Evolutionary conservation across 345 rosid genomes (phyloP).

Genomic region (Linum usitatissimum): DNA sequence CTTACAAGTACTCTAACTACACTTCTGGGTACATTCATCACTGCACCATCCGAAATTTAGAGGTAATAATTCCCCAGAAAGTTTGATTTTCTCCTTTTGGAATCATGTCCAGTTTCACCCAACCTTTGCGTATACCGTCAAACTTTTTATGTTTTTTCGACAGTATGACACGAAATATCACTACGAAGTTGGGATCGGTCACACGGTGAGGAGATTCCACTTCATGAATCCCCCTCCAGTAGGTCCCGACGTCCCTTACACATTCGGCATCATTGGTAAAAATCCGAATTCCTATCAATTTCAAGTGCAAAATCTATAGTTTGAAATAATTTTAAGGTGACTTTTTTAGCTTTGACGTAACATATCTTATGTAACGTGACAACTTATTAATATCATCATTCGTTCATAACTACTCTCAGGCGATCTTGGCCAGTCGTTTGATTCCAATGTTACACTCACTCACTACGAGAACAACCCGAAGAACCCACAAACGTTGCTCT

Average conservation of each 20-base stretch:
- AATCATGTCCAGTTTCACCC: background rate
- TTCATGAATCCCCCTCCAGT: conserved; percentile 45
- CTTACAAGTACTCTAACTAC: conserved; percentile 52
- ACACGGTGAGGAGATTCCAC: conserved; percentile 32
- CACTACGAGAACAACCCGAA: conserved; percentile 32
- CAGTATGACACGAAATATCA: conserved; percentile 43
- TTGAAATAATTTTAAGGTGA: too few species aligned
- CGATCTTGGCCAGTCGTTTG: conserved; percentile 40
- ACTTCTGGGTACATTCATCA: conserved; percentile 86
- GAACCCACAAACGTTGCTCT: conserved; percentile 35
- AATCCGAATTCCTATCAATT: background rate
- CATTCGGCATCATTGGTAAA: conserved; percentile 59
- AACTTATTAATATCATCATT: too few species aligned
- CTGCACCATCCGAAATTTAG: conserved; percentile 46
- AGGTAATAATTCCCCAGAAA: conserved; percentile 29
- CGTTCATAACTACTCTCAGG: too few species aligned
- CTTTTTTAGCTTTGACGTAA: too few species aligned
- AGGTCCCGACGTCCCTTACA: conserved; percentile 59
- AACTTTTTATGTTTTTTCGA: background rate
- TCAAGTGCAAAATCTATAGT: background rate
- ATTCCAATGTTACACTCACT: conserved; percentile 34
- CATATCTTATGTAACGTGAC: too few species aligned
- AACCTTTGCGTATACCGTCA: background rate
- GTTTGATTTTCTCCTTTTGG: too few species aligned
- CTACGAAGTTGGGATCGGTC: conserved; percentile 40